Evolutionary conservation across 1,284 basidiomycete genomes (phyloP), one percentile per base, ranked within the genome.

Genomic region (Ceratobasidium theobromae): DNA sequence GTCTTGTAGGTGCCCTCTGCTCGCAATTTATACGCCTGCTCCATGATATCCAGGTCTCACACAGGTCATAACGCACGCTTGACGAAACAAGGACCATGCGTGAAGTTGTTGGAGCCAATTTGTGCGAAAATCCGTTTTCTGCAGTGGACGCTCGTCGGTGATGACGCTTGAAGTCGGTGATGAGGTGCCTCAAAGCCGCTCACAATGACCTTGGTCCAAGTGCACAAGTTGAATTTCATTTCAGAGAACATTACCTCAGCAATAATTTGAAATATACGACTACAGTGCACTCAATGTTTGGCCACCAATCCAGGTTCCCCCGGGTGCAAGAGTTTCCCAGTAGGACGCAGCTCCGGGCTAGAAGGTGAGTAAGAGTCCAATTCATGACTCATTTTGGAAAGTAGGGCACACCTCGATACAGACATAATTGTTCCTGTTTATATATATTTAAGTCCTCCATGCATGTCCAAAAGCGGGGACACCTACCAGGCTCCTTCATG

Each of bases 401-500:
- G n/a, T 27, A 32, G 32, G 58, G 32, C 58, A 25, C 8, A 62
- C 58, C 38, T 62, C 93, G 55, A 94, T 85, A 71, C 93, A 95
- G 38, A 94, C 81, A 73, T 85, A 95, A 66, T 77, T 82, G 70
- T 91, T 84, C 91, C 88, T 93, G 66, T 16, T 28, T 18, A n/a
- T n/a, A 38, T 5, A 18, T 40, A 30, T 32, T 21, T 30, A 58
- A 25, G n/a, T n/a, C 45, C 9, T 30, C 16, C 18, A 11, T 53
- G 8, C 38, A 21, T 27, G n/a, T 12, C 41, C 25, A 8, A 27
- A 41, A 25, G 38, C 18, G 23, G 27, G 16, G 28, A 11, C 69
- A 77, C 84, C 69, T 77, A 93, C 93, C 93, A 96, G 74, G 92
- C 93, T 0, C 83, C 83, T 1, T 83, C 81, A 73, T 95, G 91